A percentile compares a stretch with the other conserved stretches of the same genome.
phyloP scores from a whole-genome alignment of 148 eudicot genomes.

The Salicornia ramosissima region DNA sequence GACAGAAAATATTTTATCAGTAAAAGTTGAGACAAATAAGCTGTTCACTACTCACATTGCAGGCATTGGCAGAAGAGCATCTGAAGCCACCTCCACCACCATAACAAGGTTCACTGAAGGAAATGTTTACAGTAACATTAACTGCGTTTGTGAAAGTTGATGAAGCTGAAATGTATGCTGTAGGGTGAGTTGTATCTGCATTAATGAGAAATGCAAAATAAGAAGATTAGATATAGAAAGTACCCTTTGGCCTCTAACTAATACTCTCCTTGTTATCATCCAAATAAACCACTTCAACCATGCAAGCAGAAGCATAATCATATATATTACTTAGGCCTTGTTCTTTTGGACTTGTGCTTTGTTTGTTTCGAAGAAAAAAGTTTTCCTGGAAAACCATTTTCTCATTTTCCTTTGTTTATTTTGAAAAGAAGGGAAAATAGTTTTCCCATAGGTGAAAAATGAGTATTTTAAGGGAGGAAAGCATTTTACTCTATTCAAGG shows the following conservation, averaged over 20 bases:
- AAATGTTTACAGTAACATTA: conserved; percentile 54
- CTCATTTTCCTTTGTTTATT: no score
- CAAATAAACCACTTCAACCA: neutral
- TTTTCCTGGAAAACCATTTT: no score
- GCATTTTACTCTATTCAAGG: no score
- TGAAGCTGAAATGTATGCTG: conserved; percentile 61
- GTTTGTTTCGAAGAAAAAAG: no score
- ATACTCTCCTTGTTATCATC: neutral
- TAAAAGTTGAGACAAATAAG: conserved; percentile 1
- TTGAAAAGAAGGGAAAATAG: no score
- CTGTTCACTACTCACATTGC: conserved; percentile 76
- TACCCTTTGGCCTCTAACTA: neutral
- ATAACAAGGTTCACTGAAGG: conserved; percentile 78
- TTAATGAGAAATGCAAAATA: conserved; percentile 4
- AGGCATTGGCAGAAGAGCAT: conserved; percentile 63
- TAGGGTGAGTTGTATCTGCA: conserved; percentile 83
- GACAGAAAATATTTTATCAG: neutral
- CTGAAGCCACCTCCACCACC: conserved; percentile 73
- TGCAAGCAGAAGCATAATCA: neutral
- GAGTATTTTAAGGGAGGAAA: no score
- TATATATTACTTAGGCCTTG: no score
- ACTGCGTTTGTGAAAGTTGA: conserved; percentile 56
- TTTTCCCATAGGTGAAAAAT: no score
- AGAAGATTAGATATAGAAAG: conserved; percentile 7
- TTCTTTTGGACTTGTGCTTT: no score